phyloP scores from a whole-genome alignment of 345 rosid genomes.

The Dipteronia sinensis region DNA sequence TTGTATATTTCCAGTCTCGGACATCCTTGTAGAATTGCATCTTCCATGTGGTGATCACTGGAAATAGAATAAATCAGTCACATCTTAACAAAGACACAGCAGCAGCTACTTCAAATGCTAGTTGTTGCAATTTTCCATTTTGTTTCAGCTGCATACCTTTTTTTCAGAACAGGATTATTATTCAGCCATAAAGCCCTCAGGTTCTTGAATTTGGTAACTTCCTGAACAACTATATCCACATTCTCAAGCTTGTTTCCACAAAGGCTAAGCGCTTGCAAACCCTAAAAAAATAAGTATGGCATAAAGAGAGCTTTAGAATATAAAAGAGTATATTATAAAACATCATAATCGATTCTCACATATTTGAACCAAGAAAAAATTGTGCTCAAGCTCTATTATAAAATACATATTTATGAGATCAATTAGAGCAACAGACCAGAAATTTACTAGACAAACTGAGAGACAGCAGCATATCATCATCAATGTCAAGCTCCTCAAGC shows the following conservation, averaged over 20 bases:
- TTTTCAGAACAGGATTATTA: slow-evolving; percentile 64
- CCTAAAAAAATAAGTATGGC: slow-evolving; percentile 43
- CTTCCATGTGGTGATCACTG: slow-evolving; percentile 53
- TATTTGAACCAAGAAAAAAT: not conserved
- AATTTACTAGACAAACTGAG: slow-evolving; percentile 60
- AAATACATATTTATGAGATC: not conserved
- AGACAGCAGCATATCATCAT: slow-evolving; percentile 57
- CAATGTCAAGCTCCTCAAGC: slow-evolving; percentile 72
- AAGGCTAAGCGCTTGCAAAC: slow-evolving; percentile 79
- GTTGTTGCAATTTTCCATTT: slow-evolving; percentile 1
- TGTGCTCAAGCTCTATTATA: not conserved
- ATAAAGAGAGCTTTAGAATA: slow-evolving; percentile 22
- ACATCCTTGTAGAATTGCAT: slow-evolving; percentile 59
- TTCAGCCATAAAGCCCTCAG: slow-evolving; percentile 87
- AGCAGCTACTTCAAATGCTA: not conserved
- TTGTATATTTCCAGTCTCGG: slow-evolving; percentile 76
- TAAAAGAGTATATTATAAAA: not conserved
- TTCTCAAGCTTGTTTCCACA: slow-evolving; percentile 70
- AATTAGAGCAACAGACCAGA: slow-evolving; percentile 44
- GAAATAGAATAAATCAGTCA: slow-evolving; percentile 27
- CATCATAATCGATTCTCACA: not conserved
- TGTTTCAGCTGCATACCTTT: slow-evolving; percentile 45
- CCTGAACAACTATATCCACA: slow-evolving; percentile 50
- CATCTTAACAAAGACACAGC: not conserved
- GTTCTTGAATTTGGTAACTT: slow-evolving; percentile 65